Evolutionary conservation across 2,329 filamentous ascomycete species (phyloP).

Genomic region (Pyrenochaeta sp.): DNA sequence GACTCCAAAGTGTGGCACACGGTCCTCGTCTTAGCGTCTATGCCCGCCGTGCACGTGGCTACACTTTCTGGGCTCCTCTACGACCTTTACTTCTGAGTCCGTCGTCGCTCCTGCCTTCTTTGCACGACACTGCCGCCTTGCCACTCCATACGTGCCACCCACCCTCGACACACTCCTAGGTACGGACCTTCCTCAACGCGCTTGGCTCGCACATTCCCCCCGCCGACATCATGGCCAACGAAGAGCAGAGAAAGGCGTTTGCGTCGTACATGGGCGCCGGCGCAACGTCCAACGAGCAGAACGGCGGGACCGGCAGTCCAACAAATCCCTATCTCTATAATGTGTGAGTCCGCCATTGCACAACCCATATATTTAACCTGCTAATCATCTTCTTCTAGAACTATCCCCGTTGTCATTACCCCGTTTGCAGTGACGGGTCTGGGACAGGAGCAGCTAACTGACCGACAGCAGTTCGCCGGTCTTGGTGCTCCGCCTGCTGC

Average conservation of each 20-base stretch:
- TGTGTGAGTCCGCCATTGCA: constrained; percentile 28
- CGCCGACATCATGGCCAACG: constrained; percentile 32
- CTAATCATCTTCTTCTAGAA: no score
- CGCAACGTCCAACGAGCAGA: constrained; percentile 3
- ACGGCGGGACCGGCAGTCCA: constrained; percentile 20
- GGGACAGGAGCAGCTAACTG: constrained; percentile 13
- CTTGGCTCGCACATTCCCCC: constrained; percentile 16
- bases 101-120: constrained; percentile 1
- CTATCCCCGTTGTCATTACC: no score
- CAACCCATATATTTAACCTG: no score
- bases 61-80: no score
- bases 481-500: constrained; percentile 30
- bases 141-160: constrained; percentile 5
- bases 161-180: constrained; percentile 6
- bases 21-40: constrained; percentile 1
- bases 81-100: no score
- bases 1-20: no score
- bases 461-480: constrained; percentile 27
- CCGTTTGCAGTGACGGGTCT: no score
- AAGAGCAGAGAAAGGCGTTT: constrained; percentile 40
- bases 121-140: neutral
- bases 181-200: constrained; percentile 15
- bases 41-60: no score
- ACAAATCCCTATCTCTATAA: constrained; percentile 32
- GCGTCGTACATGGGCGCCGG: constrained; percentile 38